These are phyloP conservation scores for Taxillus chinensis DNA, from an alignment of 164 flowering plant species.

Conservation along the genomic window DNA sequence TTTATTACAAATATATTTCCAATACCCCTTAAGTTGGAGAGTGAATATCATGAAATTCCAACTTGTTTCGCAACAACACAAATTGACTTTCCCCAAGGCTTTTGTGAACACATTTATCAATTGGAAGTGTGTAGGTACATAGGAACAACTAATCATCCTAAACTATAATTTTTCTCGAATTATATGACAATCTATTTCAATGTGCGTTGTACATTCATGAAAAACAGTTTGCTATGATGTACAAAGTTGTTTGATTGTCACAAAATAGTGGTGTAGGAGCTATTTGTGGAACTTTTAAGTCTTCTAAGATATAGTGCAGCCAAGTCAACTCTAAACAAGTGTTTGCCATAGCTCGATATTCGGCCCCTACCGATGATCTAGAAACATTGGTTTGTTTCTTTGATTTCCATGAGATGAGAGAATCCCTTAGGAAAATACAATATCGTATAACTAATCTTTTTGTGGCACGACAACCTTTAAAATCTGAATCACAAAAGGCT, in stretches of 20 bases:
- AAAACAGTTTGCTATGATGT: not conserved
- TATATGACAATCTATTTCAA: constrained; percentile 3
- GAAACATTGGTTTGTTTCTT: constrained; percentile 1
- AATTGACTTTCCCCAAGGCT: not conserved
- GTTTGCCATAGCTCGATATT: constrained; percentile 3
- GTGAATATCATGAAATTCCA: no score
- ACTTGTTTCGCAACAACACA: no score
- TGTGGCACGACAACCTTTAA: not conserved
- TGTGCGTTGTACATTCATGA: not conserved
- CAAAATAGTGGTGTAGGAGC: constrained; percentile 1
- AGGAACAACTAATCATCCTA: not conserved
- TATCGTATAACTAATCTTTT: not conserved
- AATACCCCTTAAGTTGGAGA: no score
- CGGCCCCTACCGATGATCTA: not conserved
- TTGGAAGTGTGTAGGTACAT: constrained; percentile 1
- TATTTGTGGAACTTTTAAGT: constrained; percentile 1
- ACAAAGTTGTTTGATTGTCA: constrained; percentile 1
- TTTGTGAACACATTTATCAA: not conserved
- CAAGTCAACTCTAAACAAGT: constrained; percentile 2
- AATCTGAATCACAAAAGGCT: not conserved
- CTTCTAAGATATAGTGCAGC: not conserved
- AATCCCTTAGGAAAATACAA: not conserved
- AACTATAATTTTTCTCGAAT: not conserved
- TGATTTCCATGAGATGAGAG: not conserved
- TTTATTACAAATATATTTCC: no score